A percentile compares a stretch with the other conserved stretches of the same genome.
Evolutionary conservation across 306 rosid species (phyloP).

Genomic region (Bauhinia variegata): DNA sequence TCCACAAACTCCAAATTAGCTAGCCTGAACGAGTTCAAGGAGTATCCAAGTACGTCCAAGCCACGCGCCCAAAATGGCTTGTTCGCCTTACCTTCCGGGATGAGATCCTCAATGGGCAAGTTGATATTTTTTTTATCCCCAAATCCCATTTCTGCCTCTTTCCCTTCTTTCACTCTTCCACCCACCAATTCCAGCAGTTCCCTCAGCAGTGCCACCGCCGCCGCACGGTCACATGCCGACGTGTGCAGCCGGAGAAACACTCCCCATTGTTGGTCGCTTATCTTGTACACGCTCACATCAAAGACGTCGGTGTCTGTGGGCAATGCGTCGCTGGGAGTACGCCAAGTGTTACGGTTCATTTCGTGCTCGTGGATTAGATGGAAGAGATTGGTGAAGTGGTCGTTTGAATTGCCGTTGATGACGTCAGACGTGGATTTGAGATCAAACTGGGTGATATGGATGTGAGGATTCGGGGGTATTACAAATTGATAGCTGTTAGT

Average conservation of each 20-base stretch:
- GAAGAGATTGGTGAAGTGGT: slow-evolving; percentile 43
- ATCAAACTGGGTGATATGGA: slow-evolving; percentile 67
- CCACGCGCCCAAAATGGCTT: slow-evolving; percentile 97
- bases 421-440: slow-evolving; percentile 54
- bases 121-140: slow-evolving; percentile 40
- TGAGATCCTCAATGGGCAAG: slow-evolving; percentile 66
- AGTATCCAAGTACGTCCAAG: slow-evolving; percentile 83
- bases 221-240: slow-evolving; percentile 67
- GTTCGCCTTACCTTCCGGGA: slow-evolving; percentile 61
- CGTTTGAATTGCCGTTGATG: slow-evolving; percentile 34
- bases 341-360: slow-evolving; percentile 67
- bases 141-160: slow-evolving; percentile 38
- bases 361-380: slow-evolving; percentile 72
- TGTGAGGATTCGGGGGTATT: slow-evolving; percentile 43
- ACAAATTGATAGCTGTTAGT: slow-evolving; percentile 52
- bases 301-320: slow-evolving; percentile 45
- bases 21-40: slow-evolving; percentile 69
- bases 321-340: slow-evolving; percentile 19
- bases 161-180: slow-evolving; percentile 1
- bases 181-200: slow-evolving; percentile 42
- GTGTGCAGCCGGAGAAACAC: slow-evolving; percentile 76
- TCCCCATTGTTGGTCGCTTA: slow-evolving; percentile 49
- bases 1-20: slow-evolving; percentile 61
- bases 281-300: slow-evolving; percentile 49
- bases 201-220: slow-evolving; percentile 61